Evolutionary conservation across 2,329 filamentous ascomycete genomes (phyloP).

Genomic region (Xylogone sp.): DNA sequence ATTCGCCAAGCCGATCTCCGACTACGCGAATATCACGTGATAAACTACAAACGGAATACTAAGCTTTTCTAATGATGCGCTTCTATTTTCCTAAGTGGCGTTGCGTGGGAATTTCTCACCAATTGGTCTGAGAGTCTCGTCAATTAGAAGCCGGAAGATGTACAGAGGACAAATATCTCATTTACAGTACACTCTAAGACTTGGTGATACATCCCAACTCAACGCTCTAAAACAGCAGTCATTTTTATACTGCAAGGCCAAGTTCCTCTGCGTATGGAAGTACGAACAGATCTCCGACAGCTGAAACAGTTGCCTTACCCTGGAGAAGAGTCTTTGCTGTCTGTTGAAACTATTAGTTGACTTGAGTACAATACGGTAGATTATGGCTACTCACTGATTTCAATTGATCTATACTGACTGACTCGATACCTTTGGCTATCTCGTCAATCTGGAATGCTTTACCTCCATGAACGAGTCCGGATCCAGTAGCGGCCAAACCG

Average conservation of each 20-base stretch:
- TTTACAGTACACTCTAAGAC: constrained; percentile 33
- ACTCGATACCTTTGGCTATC: constrained; percentile 73
- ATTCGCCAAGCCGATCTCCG: neutral
- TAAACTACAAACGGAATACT: too few species aligned
- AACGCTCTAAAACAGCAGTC: constrained; percentile 22
- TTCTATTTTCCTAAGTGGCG: too few species aligned
- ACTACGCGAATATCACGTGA: neutral
- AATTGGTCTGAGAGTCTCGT: neutral
- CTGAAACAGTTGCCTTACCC: constrained; percentile 82
- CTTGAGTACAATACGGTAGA: neutral
- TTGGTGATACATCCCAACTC: constrained; percentile 30
- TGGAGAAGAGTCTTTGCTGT: constrained; percentile 84
- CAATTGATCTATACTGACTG: constrained; percentile 78
- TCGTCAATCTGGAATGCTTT: constrained; percentile 82
- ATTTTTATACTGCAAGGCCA: constrained; percentile 83
- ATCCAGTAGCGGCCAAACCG: constrained; percentile 79
- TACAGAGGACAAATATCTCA: constrained; percentile 13
- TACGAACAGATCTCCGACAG: constrained; percentile 86
- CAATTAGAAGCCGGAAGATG: constrained; percentile 1
- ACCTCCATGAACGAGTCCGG: constrained; percentile 75
- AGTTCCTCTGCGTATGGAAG: constrained; percentile 93
- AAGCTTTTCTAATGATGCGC: too few species aligned
- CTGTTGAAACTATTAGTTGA: constrained; percentile 44
- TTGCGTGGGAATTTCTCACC: neutral
- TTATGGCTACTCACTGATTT: constrained; percentile 65